These are phyloP conservation scores for Aegilops tauschii DNA, from an alignment of 176 grass and related monocot genomes.

Conservation along the genomic window DNA sequence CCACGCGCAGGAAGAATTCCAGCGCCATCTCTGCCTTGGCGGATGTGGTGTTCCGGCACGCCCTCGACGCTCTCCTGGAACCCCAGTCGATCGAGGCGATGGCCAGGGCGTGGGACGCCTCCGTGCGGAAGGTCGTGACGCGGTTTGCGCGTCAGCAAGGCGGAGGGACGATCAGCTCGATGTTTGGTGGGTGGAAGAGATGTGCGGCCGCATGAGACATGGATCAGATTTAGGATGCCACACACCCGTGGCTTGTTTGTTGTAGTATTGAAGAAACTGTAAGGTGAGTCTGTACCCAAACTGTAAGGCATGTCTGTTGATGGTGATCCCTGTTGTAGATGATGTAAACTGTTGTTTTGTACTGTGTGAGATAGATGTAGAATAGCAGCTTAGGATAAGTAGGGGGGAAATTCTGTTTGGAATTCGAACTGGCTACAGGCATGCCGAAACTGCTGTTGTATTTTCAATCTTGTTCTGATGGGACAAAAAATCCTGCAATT, in stretches of 20 bases:
- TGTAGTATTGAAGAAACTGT: background rate
- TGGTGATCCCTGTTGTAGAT: background rate
- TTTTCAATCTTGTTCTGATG: no score
- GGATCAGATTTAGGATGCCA: background rate
- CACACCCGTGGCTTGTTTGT: background rate
- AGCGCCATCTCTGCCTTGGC: background rate
- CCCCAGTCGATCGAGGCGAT: slow-evolving; percentile 3
- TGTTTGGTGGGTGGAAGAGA: background rate
- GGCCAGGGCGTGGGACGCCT: slow-evolving; percentile 12
- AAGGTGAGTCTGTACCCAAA: background rate
- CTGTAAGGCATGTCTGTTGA: background rate
- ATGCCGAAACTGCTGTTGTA: no score
- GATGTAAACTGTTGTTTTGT: background rate
- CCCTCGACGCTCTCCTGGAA: background rate
- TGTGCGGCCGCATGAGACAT: background rate
- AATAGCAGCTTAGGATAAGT: background rate
- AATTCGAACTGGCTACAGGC: no score
- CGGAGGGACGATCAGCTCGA: slow-evolving; percentile 30
- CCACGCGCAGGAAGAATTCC: background rate
- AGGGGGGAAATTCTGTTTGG: no score
- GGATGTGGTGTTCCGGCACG: background rate
- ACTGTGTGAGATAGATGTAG: background rate
- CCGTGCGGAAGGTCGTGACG: background rate
- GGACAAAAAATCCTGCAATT: no score
- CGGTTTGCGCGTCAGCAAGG: background rate